phyloP scores from a whole-genome alignment of 441 rosid genomes.

The Manihot esculenta region DNA sequence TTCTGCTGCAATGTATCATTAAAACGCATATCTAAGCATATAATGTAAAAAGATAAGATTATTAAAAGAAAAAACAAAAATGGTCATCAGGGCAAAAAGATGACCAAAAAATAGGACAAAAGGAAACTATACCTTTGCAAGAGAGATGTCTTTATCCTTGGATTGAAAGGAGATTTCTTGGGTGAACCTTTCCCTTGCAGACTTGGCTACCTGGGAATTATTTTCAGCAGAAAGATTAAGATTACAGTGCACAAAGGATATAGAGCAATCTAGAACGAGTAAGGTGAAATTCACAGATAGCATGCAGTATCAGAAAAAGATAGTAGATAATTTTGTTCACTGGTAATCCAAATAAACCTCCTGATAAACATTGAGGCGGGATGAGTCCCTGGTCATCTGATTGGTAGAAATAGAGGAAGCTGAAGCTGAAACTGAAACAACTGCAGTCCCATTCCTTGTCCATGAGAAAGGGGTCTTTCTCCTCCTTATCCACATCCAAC shows the following conservation, averaged over 20 bases:
- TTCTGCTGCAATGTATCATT: too few species aligned
- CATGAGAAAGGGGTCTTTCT: slow-evolving; percentile 42
- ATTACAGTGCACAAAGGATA: neutral
- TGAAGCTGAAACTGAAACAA: slow-evolving; percentile 51
- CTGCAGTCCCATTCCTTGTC: slow-evolving; percentile 36
- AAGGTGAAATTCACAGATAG: neutral
- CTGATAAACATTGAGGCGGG: slow-evolving; percentile 56
- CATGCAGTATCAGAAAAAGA: neutral
- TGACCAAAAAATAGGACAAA: neutral
- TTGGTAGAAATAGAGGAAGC: slow-evolving; percentile 62
- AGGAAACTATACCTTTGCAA: slow-evolving; percentile 75
- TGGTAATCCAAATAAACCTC: slow-evolving; percentile 63
- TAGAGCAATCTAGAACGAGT: neutral
- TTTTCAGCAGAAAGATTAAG: slow-evolving; percentile 15
- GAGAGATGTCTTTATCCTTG: slow-evolving; percentile 72
- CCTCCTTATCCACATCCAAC: slow-evolving; percentile 38
- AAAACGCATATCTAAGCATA: neutral
- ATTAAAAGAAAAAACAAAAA: too few species aligned
- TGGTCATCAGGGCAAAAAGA: neutral
- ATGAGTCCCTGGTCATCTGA: slow-evolving; percentile 54
- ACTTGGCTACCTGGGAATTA: slow-evolving; percentile 48
- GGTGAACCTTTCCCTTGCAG: slow-evolving; percentile 65
- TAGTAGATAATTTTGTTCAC: neutral
- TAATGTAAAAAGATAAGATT: too few species aligned
- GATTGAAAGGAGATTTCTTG: slow-evolving; percentile 67